Evolutionary conservation across 371 early-diverging fungal species (phyloP).

Genomic region (Apophysomyces variabilis): DNA sequence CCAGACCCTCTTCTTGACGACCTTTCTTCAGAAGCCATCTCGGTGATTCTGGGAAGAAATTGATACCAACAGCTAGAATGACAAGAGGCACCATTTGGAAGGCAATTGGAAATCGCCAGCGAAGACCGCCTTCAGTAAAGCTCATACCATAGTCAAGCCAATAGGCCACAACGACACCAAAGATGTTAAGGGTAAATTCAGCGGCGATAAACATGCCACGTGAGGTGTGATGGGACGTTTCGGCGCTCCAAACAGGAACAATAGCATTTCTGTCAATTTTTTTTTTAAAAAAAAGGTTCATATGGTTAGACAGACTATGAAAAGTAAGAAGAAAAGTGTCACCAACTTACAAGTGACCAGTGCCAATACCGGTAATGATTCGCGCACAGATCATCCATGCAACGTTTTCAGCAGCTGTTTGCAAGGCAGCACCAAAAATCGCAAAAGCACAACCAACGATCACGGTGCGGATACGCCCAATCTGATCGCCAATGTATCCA

Average conservation of each 20-base stretch:
- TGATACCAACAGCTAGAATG: slow-evolving; percentile 37
- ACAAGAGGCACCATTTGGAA: slow-evolving; percentile 46
- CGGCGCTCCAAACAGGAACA: slow-evolving; percentile 52
- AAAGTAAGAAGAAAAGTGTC: no score
- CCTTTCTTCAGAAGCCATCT: slow-evolving; percentile 43
- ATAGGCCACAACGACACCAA: slow-evolving; percentile 52
- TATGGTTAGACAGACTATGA: no score
- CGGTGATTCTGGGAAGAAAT: slow-evolving; percentile 44
- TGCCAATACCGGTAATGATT: slow-evolving; percentile 50
- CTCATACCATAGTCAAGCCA: slow-evolving; percentile 49
- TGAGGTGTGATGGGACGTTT: slow-evolving; percentile 43
- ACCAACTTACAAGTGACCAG: slow-evolving; percentile 44
- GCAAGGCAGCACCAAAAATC: slow-evolving; percentile 45
- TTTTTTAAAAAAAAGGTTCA: no score
- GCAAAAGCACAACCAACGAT: slow-evolving; percentile 40
- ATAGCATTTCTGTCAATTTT: slow-evolving; percentile 35
- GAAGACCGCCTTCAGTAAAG: slow-evolving; percentile 37
- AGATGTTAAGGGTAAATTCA: slow-evolving; percentile 50
- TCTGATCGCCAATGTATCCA: slow-evolving; percentile 45
- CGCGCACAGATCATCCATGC: slow-evolving; percentile 53
- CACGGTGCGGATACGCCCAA: slow-evolving; percentile 47
- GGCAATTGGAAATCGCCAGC: slow-evolving; percentile 50
- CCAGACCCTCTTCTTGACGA: slow-evolving; percentile 42
- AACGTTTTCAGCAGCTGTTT: slow-evolving; percentile 42
- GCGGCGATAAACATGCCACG: slow-evolving; percentile 47